Evolutionary conservation across 495 filamentous ascomycete genomes (phyloP).

Genomic region (Penicillium soppii): DNA sequence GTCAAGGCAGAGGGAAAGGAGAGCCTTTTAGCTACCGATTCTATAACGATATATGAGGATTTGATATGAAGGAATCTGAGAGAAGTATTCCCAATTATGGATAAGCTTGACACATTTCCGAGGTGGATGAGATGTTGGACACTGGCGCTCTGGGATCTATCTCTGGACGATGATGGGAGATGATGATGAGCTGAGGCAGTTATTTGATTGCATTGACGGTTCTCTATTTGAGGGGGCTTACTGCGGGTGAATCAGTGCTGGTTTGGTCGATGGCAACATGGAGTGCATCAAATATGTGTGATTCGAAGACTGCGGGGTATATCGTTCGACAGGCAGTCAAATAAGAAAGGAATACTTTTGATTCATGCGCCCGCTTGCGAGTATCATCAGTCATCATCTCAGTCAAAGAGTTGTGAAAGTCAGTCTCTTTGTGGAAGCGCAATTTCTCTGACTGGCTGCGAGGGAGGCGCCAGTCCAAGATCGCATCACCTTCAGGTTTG

Average conservation of each 20-base stretch:
- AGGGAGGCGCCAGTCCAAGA: neutral
- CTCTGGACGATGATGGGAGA: conserved; percentile 2
- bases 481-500: neutral
- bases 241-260: neutral
- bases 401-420: neutral
- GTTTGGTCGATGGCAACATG: neutral
- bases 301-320: too few relatives aligned
- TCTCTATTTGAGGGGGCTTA: conserved; percentile 2
- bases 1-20: too few relatives aligned
- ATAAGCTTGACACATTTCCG: conserved; percentile 14
- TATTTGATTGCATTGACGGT: neutral
- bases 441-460: neutral
- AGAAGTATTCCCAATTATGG: conserved; percentile 13
- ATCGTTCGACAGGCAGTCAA: too few relatives aligned
- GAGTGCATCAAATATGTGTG: conserved; percentile 1
- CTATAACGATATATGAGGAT: conserved; percentile 18
- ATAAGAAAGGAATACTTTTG: too few relatives aligned
- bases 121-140: conserved; percentile 19
- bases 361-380: neutral
- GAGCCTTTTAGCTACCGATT: too few relatives aligned
- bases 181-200: neutral
- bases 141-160: conserved; percentile 8
- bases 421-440: neutral
- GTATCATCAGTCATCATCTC: neutral
- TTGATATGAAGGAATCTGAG: too few relatives aligned